Evolutionary conservation across 2,329 filamentous ascomycete genomes (phyloP).

Genomic region (Fusarium sp.): DNA sequence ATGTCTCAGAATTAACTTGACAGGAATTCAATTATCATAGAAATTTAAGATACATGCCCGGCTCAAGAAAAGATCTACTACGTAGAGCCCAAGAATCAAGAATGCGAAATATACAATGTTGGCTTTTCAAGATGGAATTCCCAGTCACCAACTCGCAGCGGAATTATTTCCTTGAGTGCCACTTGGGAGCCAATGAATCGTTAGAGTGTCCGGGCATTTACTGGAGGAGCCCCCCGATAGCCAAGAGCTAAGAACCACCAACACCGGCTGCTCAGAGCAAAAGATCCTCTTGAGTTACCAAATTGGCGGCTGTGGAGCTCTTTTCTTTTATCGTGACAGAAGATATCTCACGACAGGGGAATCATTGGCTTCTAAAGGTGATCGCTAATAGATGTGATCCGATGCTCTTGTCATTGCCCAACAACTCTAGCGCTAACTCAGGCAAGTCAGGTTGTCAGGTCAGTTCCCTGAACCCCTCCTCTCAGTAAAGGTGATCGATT

Average conservation of each 20-base stretch:
- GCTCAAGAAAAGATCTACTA: background rate
- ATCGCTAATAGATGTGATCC: slow-evolving; percentile 4
- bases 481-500: slow-evolving; percentile 17
- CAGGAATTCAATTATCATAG: background rate
- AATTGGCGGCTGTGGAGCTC: slow-evolving; percentile 11
- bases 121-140: background rate
- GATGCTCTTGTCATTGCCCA: slow-evolving; percentile 5
- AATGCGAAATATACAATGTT: background rate
- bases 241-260: slow-evolving; percentile 12
- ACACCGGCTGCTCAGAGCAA: slow-evolving; percentile 7
- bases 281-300: slow-evolving; percentile 5
- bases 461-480: slow-evolving; percentile 10
- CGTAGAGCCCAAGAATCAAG: background rate
- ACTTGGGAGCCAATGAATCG: background rate
- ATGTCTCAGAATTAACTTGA: background rate
- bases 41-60: background rate
- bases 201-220: slow-evolving; percentile 2
- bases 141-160: background rate
- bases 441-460: slow-evolving; percentile 6
- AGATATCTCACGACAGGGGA: slow-evolving; percentile 8
- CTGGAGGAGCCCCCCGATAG: slow-evolving; percentile 36
- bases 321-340: slow-evolving; percentile 9
- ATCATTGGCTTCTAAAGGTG: background rate
- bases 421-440: background rate
- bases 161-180: slow-evolving; percentile 15